Conservation (phyloP, 148 eudicot genomes). For the Vaccinium vitisidaea region DNA sequence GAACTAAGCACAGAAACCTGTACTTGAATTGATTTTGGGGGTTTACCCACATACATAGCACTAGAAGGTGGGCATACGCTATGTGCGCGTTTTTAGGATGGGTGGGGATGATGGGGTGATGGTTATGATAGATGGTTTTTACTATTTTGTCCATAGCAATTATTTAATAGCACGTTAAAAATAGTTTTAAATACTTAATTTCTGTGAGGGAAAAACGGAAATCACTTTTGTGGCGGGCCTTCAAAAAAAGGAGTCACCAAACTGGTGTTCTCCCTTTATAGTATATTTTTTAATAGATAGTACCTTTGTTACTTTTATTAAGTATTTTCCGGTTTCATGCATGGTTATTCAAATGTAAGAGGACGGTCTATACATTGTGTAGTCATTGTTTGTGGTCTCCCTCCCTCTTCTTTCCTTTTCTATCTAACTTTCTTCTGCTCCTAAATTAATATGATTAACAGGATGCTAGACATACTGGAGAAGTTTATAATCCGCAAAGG, state of each 20-base stretch:
- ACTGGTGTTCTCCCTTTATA: no score
- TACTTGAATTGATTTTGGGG: neutral
- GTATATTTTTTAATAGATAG: neutral
- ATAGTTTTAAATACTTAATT: no score
- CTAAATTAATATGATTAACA: constrained; percentile 29
- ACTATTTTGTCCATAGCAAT: no score
- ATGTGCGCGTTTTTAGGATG: no score
- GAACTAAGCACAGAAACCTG: neutral
- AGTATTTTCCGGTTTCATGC: neutral
- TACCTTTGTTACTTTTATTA: neutral
- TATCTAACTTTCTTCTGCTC: constrained; percentile 6
- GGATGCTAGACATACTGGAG: constrained; percentile 94
- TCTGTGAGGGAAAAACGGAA: no score
- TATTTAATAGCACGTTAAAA: no score
- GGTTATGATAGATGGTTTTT: no score
- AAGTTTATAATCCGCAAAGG: constrained; percentile 92
- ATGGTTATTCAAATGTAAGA: neutral
- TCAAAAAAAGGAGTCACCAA: no score
- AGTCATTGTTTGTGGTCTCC: neutral
- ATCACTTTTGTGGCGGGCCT: no score
- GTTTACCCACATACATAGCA: neutral
- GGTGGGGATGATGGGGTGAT: no score
- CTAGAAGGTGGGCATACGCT: no score
- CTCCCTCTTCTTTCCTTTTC: neutral
- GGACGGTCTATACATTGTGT: neutral